These are phyloP conservation scores for Venturia carpophila DNA, from an alignment of 2,329 filamentous ascomycete species.

Conservation along the genomic window DNA sequence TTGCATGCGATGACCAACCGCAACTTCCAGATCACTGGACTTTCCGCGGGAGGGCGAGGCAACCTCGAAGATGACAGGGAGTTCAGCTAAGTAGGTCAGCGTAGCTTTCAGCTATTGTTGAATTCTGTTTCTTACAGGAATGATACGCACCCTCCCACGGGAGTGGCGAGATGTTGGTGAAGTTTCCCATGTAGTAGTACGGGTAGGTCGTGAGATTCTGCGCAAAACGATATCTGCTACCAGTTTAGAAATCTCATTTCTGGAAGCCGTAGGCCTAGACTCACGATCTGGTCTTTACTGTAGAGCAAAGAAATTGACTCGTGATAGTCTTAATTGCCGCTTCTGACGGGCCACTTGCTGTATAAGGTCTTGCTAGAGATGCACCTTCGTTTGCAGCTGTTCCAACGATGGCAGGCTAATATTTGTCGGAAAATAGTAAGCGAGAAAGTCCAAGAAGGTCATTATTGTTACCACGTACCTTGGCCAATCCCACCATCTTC, in stretches of 20 bases:
- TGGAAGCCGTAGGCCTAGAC: not conserved
- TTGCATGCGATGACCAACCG: not conserved
- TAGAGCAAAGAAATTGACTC: slow-evolving; percentile 27
- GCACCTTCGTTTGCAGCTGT: slow-evolving; percentile 30
- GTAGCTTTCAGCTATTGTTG: no score
- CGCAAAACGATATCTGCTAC: slow-evolving; percentile 3
- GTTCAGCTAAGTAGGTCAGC: not conserved
- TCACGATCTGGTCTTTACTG: slow-evolving; percentile 25
- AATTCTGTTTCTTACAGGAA: slow-evolving; percentile 18
- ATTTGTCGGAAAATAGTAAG: not conserved
- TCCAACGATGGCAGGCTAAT: slow-evolving; percentile 32
- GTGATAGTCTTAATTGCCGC: slow-evolving; percentile 23
- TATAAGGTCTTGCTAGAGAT: slow-evolving; percentile 28
- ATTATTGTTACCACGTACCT: not conserved
- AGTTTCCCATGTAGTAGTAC: slow-evolving; percentile 33
- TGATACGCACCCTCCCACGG: slow-evolving; percentile 33
- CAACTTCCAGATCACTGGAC: not conserved
- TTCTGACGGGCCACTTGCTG: slow-evolving; percentile 26
- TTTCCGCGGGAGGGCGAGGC: not conserved
- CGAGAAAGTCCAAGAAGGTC: not conserved
- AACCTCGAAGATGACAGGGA: not conserved
- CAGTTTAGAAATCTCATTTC: no score
- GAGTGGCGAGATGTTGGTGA: slow-evolving; percentile 29
- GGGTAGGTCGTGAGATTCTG: slow-evolving; percentile 27
- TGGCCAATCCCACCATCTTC: not conserved